Base-by-base conservation (phyloP, 768 basidiomycete species). In the Omphalotus guepiniiformis region DNA sequence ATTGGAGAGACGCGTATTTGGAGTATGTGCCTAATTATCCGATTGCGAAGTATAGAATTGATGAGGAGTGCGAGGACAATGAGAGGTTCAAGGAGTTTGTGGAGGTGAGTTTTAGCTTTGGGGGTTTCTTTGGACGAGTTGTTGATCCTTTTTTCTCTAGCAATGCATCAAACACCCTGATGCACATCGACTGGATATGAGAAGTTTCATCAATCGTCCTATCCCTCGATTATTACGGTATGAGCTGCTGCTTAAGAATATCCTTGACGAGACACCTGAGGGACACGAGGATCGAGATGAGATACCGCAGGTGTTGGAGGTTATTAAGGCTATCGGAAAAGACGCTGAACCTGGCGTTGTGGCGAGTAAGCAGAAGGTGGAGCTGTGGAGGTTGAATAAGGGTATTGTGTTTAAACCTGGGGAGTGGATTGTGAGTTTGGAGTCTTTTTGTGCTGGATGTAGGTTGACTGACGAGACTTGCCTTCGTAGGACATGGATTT, bases 11-110 rank as follows among this genome's bases (percentile, higher is more conserved):
- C 42, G 85, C 87, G 12, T 99, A 99, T 64, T 81, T 93, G 74
- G 88, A 92, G 52, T 97, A 96, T 58, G 80, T 92, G 50, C 80
- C 88, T 15, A 85, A 93, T 66, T 90, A 93, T 64, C 94, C 95
- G 1, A 88, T 91, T 39, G 94, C 93, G 0, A 85, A 87, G 2
- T 88, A 88, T 58, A 71, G 85, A 36, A 86, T 97, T 45, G 88
- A 91, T 49, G 84, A 92, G 26, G 94, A 96, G 68, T 83, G 86
- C 75, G 82, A 74, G 9, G 85, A 77, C 44, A 96, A 95, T 53
- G 67, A 75, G 1, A 69, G 81, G 2, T 97, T 99, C 71, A 83
- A 84, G 58, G 63, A 71, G 1, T 93, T 96, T 58, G 79, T 92
- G n/a, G 88, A 92, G 50, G 91, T 89, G 56, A 44, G 79, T 69